Base-by-base conservation (phyloP, 768 basidiomycete species). In the Hypsizygus marmoreus region DNA sequence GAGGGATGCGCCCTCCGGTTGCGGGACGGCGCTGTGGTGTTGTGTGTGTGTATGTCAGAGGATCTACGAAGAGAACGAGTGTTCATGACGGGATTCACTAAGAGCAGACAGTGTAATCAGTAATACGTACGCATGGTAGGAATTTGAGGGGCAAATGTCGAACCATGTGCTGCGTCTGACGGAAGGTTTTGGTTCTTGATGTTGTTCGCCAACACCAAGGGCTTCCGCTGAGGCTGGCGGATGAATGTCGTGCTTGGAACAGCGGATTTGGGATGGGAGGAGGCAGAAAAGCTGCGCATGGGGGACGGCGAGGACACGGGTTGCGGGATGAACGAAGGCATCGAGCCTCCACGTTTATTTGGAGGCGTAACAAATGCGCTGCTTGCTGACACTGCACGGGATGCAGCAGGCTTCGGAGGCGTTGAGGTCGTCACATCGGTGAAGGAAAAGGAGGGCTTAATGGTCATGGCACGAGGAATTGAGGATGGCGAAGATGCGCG, bases 271-370 rank as follows among this genome's bases (percentile, higher is more conserved):
- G 56, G 57, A 53, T 62, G 71, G 17, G 52, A 59, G 48, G 44
- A 55, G 26, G 53, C 53, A 30, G 59, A 43, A 16, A 54, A 50
- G 20, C 50, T 56, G 31, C 66, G 68, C 29, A 63, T 62, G 2
- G 75, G 74, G 4, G 73, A 71, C 14, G 78, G 74, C 1, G 77
- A 73, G 14, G 71, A 61, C 30, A 75, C 64, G 6, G 77, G 73
- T 47, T 85, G 85, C 33, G 84, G 83, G 37, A 86, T 84, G 56
- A 81, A 81, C 4, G 85, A 80, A 6, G 77, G 70, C 26, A 66
- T 56, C 4, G 61, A 55, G 13, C 72, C 71, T 5, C 69, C 72
- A 45, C 79, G 80, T 63, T 79, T 83, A 17, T 65, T 68, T 3
- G 81, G 77, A 32, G 81, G 78, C 1, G 80, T 81, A 14, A 69